Percentiles rank a stretch among this genome's conserved stretches.
phyloP scores from a whole-genome alignment of 768 basidiomycete genomes.

The Stropharia rugosoannulata region DNA sequence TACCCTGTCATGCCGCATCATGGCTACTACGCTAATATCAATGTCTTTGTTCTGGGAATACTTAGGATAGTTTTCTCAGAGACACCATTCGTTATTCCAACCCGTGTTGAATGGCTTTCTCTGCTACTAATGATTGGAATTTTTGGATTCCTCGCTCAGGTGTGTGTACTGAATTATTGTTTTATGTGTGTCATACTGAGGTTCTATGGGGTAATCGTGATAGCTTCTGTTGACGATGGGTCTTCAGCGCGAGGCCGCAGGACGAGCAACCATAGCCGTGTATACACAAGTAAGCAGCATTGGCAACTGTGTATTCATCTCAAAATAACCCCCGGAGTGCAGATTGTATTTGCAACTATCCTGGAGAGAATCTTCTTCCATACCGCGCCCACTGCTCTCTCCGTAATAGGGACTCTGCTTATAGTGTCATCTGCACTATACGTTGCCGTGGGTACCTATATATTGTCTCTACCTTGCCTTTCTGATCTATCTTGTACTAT shows the following conservation, averaged over 20 bases:
- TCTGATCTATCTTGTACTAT: no score
- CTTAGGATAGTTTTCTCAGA: conserved; percentile 42
- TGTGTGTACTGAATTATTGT: conserved; percentile 11
- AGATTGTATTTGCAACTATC: conserved; percentile 68
- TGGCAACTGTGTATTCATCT: neutral
- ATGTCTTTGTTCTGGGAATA: neutral
- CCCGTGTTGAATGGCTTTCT: conserved; percentile 39
- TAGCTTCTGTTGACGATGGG: conserved; percentile 42
- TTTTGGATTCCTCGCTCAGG: conserved; percentile 53
- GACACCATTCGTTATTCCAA: conserved; percentile 44
- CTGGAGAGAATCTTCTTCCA: conserved; percentile 69
- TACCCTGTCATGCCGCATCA: neutral
- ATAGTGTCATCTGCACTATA: conserved; percentile 65
- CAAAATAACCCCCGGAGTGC: neutral
- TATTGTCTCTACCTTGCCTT: no score
- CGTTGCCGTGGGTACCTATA: conserved; percentile 50
- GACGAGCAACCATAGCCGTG: conserved; percentile 54
- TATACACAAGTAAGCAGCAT: conserved; percentile 32
- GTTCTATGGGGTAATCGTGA: neutral
- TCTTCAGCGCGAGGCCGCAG: conserved; percentile 22
- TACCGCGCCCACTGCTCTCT: conserved; percentile 54
- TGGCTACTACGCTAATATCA: neutral
- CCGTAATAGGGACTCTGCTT: conserved; percentile 59
- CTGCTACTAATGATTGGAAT: conserved; percentile 50
- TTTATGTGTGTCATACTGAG: neutral